These are phyloP conservation scores for Hanseniaspora thailandica DNA, from an alignment of 805 yeast genomes.

Conservation along the genomic window DNA sequence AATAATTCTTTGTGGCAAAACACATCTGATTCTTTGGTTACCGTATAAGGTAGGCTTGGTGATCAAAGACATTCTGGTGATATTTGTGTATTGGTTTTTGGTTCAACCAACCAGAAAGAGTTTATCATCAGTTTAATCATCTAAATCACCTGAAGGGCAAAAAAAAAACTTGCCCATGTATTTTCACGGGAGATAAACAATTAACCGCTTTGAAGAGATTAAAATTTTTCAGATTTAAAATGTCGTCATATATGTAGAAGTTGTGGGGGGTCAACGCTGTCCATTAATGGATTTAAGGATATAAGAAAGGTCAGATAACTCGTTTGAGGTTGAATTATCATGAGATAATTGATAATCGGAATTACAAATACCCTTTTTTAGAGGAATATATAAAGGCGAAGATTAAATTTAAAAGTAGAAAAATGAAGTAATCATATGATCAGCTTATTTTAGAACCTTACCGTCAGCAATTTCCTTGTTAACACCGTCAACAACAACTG, in stretches of 20 bases:
- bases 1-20: slow-evolving; percentile 36
- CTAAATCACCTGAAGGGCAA: too few species aligned
- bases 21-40: slow-evolving; percentile 23
- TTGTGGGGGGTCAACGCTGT: too few species aligned
- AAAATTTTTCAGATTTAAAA: not conserved
- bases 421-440: not conserved
- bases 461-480: slow-evolving; percentile 88
- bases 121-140: not conserved
- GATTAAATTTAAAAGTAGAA: too few species aligned
- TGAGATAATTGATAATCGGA: too few species aligned
- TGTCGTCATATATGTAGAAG: too few species aligned
- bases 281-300: too few species aligned
- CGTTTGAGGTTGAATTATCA: too few species aligned
- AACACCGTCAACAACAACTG: slow-evolving; percentile 68
- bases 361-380: too few species aligned
- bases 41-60: slow-evolving; percentile 31
- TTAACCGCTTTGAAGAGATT: not conserved
- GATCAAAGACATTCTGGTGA: slow-evolving; percentile 7
- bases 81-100: not conserved
- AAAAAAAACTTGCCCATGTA: not conserved
- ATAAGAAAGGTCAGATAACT: too few species aligned
- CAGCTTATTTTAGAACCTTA: slow-evolving; percentile 67
- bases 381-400: too few species aligned
- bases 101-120: too few species aligned
- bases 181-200: not conserved